Evolutionary conservation across 2,329 filamentous ascomycete genomes (phyloP), one percentile per base, ranked within the genome.

Genomic region (Stachybotrys elegans): DNA sequence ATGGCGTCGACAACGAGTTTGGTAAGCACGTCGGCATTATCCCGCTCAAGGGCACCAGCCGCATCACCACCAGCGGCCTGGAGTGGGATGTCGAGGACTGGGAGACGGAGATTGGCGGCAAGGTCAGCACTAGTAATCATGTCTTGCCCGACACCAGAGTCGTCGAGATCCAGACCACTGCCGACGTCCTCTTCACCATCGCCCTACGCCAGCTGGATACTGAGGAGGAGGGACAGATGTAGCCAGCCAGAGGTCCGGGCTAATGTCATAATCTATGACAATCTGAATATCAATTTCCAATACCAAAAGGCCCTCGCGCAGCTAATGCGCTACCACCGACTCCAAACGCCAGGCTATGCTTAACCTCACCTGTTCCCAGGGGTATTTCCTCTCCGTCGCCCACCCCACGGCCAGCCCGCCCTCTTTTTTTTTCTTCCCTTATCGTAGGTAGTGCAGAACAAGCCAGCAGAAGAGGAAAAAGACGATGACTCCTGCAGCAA

Each of bases 401-500:
- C 29, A 17, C 17, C 6, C 29, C 29, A 32, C 5, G 5, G 5
- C 14, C 32, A 27, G 6, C 11, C 3, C 31, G n/a, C n/a, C 3
- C 25, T 9, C 14, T 29, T 29, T 29, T 14, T 29, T 29, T 29
- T 29, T 29, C 14, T 29, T 29, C 9, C 9, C 19, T 16, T 14
- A 34, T 34, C 31, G 31, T 34, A 98, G 65, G 61, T 81, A 97
- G 67, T 91, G 86, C 60, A 98, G 62, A 44, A 95, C 90, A 51
- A 93, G 69, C 82, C 89, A 97, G 66, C 92, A 95, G 62, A 98
- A 98, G 29, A 79, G 60, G 57, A 97, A 87, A 65, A 98, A 98
- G 27, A 93, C 67, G 5, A 94, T 67, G 3, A 92, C 89, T 0
- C 93, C 90, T 0, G 73, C 86, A 76, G 86, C 87, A 64, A 98